Base-by-base conservation (phyloP, 768 basidiomycete species). In the Podaxis rugospora region DNA sequence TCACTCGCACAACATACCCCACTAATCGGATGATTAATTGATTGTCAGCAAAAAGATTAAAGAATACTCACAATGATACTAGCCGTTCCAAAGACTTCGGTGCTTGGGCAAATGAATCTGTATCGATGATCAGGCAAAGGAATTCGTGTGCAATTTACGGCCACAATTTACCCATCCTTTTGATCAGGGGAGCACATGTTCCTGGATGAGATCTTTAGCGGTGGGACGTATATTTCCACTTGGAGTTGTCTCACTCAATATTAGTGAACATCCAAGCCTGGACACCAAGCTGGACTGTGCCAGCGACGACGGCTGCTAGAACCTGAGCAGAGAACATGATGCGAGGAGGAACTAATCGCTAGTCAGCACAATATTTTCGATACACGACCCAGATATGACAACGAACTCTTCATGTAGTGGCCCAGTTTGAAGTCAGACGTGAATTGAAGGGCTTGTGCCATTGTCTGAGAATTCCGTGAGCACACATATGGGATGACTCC, bases 381-480 rank as follows among this genome's bases (percentile, higher is more conserved):
- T 23, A 23, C 23, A 49, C 42, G 42, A 14, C 42, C 9, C 4
- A 25, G 21, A 35, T 13, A 5, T 55, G 54, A 53, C 82, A 83
- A 87, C 1, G 84, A 80, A 63, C 91, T 80, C 73, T 88, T 88
- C 84, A 84, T 87, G 65, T 86, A 85, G 66, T 88, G 88, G 5
- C 86, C 88, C 25, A 89, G 78, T 68, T 88, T 89, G 70, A 87
- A 84, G 71, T 89, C 87, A 28, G 80, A 79, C 4, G 82, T 75
- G 64, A 86, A 86, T 18, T 76, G 77, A 66, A 85, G 73, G 1
- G 83, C 87, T 69, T 81, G 80, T 18, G 76, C 77, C 82, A 86
- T 81, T 5, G 83, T 83, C 76, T 72, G 36, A 1, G n/a, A 35
- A 25, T 13, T 1, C 27, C 16, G 28, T 39, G 40, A 16, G 52